Evolutionary conservation across 2,329 filamentous ascomycete genomes (phyloP), one percentile per base, ranked within the genome.

Genomic region (Colletotrichum sp.): DNA sequence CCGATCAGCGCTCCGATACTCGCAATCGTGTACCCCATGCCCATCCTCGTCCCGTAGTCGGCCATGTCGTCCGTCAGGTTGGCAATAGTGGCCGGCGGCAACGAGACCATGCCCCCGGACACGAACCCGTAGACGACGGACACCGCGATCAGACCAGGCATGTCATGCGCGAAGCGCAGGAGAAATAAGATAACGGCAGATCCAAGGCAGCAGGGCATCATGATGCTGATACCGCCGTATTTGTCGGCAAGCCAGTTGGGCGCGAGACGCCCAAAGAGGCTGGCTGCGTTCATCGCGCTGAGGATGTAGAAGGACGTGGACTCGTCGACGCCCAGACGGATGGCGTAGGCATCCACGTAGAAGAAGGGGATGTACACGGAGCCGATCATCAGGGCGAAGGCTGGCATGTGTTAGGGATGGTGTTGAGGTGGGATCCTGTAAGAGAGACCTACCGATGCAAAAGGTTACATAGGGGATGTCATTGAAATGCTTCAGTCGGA

Each of bases 211-310:
- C 76, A 74, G 19, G 76, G 44, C 5, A 76, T 52, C 59, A 74
- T 75, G 22, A 77, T 30, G 9, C 44, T 78, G 64, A 77, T 74
- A 16, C 74, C 77, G 15, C 75, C 78, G 44, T 74, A 68, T 22
- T 69, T 61, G 25, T 75, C 77, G 19, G 77, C 77, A 12, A 78
- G 32, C 75, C 69, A 77, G 68, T 77, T 78, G 6, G 78, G 78
- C 2, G 72, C 67, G 19, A 79, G 63, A 9, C 78, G 78, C 11
- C 78, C 77, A 5, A 78, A 49, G 19, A 78, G 71, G 25, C 71
- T 77, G 8, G 71, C 78, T 8, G 77, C 77, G 49, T 79, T 79
- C 49, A 78, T 71, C 57, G 77, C 74, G 39, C 77, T 67, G 13
- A 79, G 72, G 19, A 79, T 59, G 64, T 78, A 78, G 49, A 63